Conservation (phyloP, 352 stramenopile species). For the Globisporangium cylindrosporum region DNA sequence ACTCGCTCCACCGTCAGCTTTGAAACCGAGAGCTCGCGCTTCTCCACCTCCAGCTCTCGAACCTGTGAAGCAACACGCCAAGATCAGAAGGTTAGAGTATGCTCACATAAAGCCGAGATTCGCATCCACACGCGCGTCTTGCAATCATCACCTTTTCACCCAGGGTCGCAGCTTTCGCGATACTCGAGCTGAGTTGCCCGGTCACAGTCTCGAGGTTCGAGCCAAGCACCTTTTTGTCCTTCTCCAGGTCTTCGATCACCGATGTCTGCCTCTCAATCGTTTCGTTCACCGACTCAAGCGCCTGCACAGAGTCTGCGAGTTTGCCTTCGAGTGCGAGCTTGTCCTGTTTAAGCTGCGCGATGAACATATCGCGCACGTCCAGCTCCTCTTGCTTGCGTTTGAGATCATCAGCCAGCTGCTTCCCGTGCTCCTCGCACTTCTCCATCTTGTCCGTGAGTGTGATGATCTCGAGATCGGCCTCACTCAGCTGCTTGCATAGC, state of each 20-base stretch:
- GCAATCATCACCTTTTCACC: not conserved
- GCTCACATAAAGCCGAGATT: not conserved
- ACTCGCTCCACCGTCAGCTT: not conserved
- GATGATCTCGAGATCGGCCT: constrained; percentile 10
- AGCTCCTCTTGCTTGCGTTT: constrained; percentile 3
- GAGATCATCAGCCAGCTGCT: constrained; percentile 11
- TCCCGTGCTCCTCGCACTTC: constrained; percentile 3
- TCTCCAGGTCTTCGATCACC: not conserved
- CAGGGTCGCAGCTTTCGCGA: not conserved
- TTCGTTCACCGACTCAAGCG: not conserved
- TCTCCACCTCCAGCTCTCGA: not conserved
- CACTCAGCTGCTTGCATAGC: constrained; percentile 9
- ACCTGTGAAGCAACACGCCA: not conserved
- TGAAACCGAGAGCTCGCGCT: not conserved
- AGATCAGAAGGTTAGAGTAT: not conserved
- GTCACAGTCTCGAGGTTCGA: not conserved
- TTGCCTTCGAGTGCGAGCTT: not conserved
- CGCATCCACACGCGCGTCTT: not conserved
- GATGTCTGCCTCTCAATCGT: not conserved
- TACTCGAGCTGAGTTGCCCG: not conserved
- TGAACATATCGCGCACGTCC: not conserved
- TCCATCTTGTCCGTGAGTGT: constrained; percentile 6
- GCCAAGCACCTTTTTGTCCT: not conserved
- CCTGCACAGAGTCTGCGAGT: not conserved
- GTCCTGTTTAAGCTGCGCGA: constrained; percentile 11